Evolutionary conservation across 768 basidiomycete species (phyloP), one percentile per base, ranked within the genome.

Genomic region (Glaciozyma antarctica): DNA sequence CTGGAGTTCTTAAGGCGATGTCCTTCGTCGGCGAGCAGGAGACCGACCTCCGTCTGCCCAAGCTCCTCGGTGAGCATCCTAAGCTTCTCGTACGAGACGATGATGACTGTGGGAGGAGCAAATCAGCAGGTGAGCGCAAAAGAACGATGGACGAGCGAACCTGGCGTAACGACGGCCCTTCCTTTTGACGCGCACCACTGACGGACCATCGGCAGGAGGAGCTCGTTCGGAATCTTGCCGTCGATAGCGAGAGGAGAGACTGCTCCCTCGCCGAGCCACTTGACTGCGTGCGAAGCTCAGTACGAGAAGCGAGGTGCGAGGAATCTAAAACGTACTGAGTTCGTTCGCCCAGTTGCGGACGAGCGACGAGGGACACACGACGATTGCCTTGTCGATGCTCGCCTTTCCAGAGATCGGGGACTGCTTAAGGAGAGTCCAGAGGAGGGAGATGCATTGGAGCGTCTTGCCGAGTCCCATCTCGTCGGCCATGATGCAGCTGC

Each of bases 291-390:
- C n/a, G 12, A 43, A 17, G 6, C 55, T 30, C 44, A 59, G 34
- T 7, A 30, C 60, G 17, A 17, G 38, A 47, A 17, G 19, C 30
- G 56, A 34, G n/a, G 58, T n/a, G 56, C 28, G 30, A 17, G n/a
- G n/a, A 7, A 41, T 41, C 38, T n/a, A 51, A 41, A 43, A 78
- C 82, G 24, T 15, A 86, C 93, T 84, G 34, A 98, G 81, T 77
- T 99, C 95, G 75, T 98, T 97, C 0, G 90, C 94, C 95, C 95
- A 99, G 73, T 98, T 98, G 75, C 88, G 89, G 38, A 99, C 95
- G 66, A 99, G 79, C 81, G 90, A 94, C 13, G 91, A 89, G 0
- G 95, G 95, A 76, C 95, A 99, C 1, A 86, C 93, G 71, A 99
- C 95, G 75, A 99, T 92, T 65, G 88, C 92, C 77, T 98, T 99